These are phyloP conservation scores for Fusarium longipes DNA, from an alignment of 2,329 filamentous ascomycete species.

Conservation along the genomic window DNA sequence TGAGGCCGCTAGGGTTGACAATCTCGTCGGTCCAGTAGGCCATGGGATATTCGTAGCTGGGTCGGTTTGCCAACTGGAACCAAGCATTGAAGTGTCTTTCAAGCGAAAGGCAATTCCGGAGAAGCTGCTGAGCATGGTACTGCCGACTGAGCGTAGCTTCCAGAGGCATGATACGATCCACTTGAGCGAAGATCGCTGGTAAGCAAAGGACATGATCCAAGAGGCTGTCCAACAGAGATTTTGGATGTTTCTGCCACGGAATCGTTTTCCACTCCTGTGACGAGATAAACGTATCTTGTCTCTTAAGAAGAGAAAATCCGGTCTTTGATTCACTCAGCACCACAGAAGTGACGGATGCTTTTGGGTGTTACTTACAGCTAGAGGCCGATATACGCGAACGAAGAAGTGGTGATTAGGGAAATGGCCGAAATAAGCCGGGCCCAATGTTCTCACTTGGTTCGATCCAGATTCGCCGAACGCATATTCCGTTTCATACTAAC, in stretches of 20 bases:
- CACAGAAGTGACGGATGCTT: neutral
- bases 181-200: slow-evolving; percentile 59
- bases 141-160: slow-evolving; percentile 57
- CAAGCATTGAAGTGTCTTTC: slow-evolving; percentile 62
- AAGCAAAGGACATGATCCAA: slow-evolving; percentile 63
- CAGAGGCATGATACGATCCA: slow-evolving; percentile 56
- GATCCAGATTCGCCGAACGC: slow-evolving; percentile 54
- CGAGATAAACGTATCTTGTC: slow-evolving; percentile 63
- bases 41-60: slow-evolving; percentile 46
- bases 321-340: slow-evolving; percentile 51
- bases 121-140: slow-evolving; percentile 60
- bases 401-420: slow-evolving; percentile 71
- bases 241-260: slow-evolving; percentile 65
- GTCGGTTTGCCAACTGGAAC: slow-evolving; percentile 51
- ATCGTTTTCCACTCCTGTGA: slow-evolving; percentile 62
- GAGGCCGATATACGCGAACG: slow-evolving; percentile 64
- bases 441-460: slow-evolving; percentile 53
- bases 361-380: slow-evolving; percentile 58
- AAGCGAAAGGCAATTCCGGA: slow-evolving; percentile 60
- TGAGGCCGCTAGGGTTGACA: slow-evolving; percentile 44
- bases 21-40: slow-evolving; percentile 56
- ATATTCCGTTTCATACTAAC: slow-evolving; percentile 59
- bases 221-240: slow-evolving; percentile 62
- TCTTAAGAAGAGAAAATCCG: slow-evolving; percentile 61
- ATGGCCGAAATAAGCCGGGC: slow-evolving; percentile 59